Evolutionary conservation across 163 green algal genomes (phyloP).

Genomic region (Volvox carteri): DNA sequence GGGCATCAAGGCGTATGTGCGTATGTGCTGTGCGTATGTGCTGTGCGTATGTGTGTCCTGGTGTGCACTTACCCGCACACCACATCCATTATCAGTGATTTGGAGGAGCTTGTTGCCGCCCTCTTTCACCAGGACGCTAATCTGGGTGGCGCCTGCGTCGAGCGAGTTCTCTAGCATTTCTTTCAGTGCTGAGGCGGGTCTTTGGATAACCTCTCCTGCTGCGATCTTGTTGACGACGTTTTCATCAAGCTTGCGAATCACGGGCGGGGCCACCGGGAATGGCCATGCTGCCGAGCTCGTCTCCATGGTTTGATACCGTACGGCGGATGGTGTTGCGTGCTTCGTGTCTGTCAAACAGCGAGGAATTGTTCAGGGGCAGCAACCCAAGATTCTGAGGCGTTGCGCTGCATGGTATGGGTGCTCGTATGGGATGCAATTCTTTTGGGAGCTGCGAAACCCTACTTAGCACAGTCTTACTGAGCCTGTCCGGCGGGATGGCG

Average conservation of each 20-base stretch:
- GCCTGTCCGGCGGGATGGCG: not conserved
- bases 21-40: too few relatives aligned
- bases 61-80: constrained; percentile 79
- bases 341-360: too few relatives aligned
- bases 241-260: constrained; percentile 67
- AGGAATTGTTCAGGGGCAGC: too few relatives aligned
- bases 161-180: constrained; percentile 98
- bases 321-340: too few relatives aligned
- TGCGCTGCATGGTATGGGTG: not conserved
- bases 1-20: too few relatives aligned
- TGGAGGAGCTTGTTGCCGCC: constrained; percentile 95
- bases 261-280: not conserved
- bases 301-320: not conserved
- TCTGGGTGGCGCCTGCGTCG: constrained; percentile 90
- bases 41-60: too few relatives aligned
- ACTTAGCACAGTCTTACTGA: not conserved
- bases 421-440: too few relatives aligned
- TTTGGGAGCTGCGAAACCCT: not conserved
- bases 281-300: not conserved
- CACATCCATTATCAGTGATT: constrained; percentile 95
- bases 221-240: constrained; percentile 87
- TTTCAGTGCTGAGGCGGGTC: constrained; percentile 93
- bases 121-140: constrained; percentile 93
- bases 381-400: too few relatives aligned
- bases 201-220: constrained; percentile 96